These are phyloP conservation scores for Dioscorea dumetorum DNA, from an alignment of 106 monocot species.

Conservation along the genomic window DNA sequence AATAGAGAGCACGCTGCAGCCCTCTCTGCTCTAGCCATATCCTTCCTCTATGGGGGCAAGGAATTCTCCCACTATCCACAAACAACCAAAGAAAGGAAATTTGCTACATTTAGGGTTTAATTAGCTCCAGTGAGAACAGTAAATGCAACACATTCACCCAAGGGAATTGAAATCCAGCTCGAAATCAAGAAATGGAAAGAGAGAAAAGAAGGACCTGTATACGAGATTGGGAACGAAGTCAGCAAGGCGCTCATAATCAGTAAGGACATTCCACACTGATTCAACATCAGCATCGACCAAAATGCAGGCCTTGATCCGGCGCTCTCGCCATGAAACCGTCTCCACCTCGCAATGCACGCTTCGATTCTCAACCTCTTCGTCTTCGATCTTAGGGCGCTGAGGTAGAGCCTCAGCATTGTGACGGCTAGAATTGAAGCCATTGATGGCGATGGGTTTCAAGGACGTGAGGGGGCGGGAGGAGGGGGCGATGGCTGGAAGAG, in stretches of 20 bases:
- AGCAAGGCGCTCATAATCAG: conserved; percentile 94
- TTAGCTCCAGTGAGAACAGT: background rate
- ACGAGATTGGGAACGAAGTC: conserved; percentile 94
- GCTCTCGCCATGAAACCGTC: conserved; percentile 88
- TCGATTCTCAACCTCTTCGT: conserved; percentile 6
- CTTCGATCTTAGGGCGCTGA: background rate
- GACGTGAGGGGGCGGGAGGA: background rate
- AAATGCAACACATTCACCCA: background rate
- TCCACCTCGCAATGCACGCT: conserved; percentile 76
- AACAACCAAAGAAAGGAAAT: conserved; percentile 3
- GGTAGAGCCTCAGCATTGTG: background rate
- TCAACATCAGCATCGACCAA: conserved; percentile 56
- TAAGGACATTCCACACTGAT: conserved; percentile 75
- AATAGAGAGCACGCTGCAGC: conserved; percentile 73
- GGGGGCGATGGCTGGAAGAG: background rate
- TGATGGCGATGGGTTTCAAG: background rate
- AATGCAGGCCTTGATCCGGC: conserved; percentile 46
- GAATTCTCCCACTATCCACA: conserved; percentile 64
- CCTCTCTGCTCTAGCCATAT: conserved; percentile 97
- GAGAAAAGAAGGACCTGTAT: conserved; percentile 44
- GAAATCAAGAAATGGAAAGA: background rate
- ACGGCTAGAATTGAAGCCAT: background rate
- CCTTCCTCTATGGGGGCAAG: conserved; percentile 78
- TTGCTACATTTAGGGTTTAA: background rate
- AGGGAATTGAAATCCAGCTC: background rate